Evolutionary conservation across 2,329 filamentous ascomycete genomes (phyloP).

Genomic region (Penicillium fuscoglaucum): DNA sequence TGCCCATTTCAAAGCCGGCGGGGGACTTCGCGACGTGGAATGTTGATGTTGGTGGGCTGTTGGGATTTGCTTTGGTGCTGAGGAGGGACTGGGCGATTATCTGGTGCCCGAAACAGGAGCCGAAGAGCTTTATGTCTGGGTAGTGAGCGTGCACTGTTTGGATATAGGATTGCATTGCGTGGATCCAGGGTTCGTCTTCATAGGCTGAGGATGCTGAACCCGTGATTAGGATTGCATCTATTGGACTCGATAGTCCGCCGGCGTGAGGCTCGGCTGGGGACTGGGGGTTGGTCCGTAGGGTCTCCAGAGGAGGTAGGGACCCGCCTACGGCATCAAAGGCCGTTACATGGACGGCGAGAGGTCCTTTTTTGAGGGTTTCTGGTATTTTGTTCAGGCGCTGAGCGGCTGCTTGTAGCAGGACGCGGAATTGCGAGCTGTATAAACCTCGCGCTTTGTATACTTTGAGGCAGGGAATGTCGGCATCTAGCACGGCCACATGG

Average conservation of each 20-base stretch:
- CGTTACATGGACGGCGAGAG: slow-evolving; percentile 30
- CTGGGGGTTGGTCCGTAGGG: slow-evolving; percentile 20
- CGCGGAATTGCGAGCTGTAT: slow-evolving; percentile 39
- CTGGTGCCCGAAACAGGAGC: slow-evolving; percentile 38
- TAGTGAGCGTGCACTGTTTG: slow-evolving; percentile 26
- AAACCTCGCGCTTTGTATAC: slow-evolving; percentile 37
- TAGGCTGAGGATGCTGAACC: slow-evolving; percentile 30
- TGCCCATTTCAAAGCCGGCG: slow-evolving; percentile 33
- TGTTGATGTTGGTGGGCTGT: neutral
- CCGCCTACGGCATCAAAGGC: slow-evolving; percentile 38
- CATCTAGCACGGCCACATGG: slow-evolving; percentile 40
- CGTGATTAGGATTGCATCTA: slow-evolving; percentile 35
- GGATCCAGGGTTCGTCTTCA: slow-evolving; percentile 29
- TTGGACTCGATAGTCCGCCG: slow-evolving; percentile 13
- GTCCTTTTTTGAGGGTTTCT: slow-evolving; percentile 5
- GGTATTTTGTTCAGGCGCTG: slow-evolving; percentile 25
- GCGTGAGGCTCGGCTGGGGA: slow-evolving; percentile 8
- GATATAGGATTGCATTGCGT: slow-evolving; percentile 24
- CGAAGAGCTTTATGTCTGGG: slow-evolving; percentile 34
- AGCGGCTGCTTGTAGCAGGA: slow-evolving; percentile 34
- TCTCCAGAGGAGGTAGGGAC: slow-evolving; percentile 27
- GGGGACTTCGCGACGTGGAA: slow-evolving; percentile 25
- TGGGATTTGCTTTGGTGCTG: neutral
- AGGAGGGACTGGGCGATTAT: slow-evolving; percentile 33
- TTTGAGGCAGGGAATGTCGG: slow-evolving; percentile 36